Percentiles rank a stretch among this genome's conserved stretches.
Conservation (phyloP, 257 asterid genomes). For the Scutellaria barbata region DNA sequence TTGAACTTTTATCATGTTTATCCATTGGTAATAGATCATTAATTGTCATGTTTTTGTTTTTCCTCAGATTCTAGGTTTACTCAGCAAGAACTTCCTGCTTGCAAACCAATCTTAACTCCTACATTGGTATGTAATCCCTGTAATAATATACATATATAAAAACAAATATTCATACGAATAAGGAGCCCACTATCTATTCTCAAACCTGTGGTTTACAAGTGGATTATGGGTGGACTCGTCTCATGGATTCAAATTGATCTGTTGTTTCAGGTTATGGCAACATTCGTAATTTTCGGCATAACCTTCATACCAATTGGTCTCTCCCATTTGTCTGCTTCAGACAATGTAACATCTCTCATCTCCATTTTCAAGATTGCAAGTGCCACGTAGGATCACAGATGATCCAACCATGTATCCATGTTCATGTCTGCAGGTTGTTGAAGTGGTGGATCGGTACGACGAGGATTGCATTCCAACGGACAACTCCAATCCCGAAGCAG, state of each 20-base stretch:
- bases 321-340: constrained; percentile 73
- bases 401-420: too few species aligned
- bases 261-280: constrained; percentile 65
- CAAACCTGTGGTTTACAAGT: too few species aligned
- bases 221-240: not conserved
- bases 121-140: constrained; percentile 53
- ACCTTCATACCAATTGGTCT: constrained; percentile 86
- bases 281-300: constrained; percentile 64
- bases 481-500: constrained; percentile 32
- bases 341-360: constrained; percentile 43
- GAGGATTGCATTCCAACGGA: constrained; percentile 60
- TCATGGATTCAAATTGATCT: too few species aligned
- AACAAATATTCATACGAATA: too few species aligned
- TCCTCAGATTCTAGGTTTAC: constrained; percentile 84
- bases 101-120: constrained; percentile 94
- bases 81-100: constrained; percentile 98
- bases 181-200: too few species aligned
- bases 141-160: not conserved
- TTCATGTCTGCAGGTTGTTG: constrained; percentile 67
- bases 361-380: too few species aligned
- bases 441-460: constrained; percentile 73
- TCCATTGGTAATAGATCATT: not conserved
- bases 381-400: too few species aligned
- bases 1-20: not conserved
- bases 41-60: not conserved